Base-by-base conservation (phyloP, 345 rosid genomes). In the Microthlaspi erraticum region DNA sequence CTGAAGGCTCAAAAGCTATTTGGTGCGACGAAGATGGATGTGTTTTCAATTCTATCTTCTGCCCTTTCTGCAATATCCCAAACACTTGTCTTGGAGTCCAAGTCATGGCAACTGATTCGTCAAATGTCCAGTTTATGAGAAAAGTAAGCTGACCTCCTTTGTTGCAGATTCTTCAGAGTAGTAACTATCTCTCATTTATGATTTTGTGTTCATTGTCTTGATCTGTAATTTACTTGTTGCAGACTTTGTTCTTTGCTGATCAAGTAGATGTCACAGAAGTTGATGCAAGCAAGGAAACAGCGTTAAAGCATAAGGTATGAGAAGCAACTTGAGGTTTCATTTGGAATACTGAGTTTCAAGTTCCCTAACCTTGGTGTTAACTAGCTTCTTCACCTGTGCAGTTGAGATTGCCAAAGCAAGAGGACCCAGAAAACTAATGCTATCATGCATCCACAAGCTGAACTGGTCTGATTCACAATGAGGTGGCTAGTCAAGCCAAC, bases 11-110 rank as follows among this genome's bases (percentile, higher is more conserved):
- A 37, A 62, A 59, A 31, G 81, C 80, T 50, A 71, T 86, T 58
- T 93, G 97, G 98, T 78, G 81, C 23, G 73, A 87, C 77, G 88
- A 89, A 82, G 98, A 93, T 80, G 97, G 97, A 32, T 93, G 97
- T 77, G 97, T 91, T 59, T 93, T 83, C 84, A 85, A 78, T 62
- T 82, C 85, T 41, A 80, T 90, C 53, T 83, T 68, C 64, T 91
- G 98, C 71, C 94, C 98, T 52, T 93, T 84, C 81, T 93, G 98
- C 74, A 84, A 60, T 55, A 52, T 48, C 65, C 82, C 86, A 26
- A 65, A 68, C 68, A 83, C 77, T 41, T 86, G 89, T 70, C 88
- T 91, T 23, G 98, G 97, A 48, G 97, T 85, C n/a, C 89, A 85
- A 78, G 77, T 91, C 64, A 80, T 86, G 83, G 97, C 98, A 56